Evolutionary conservation across 2,329 filamentous ascomycete species (phyloP).

Genomic region (Fusarium sp.): DNA sequence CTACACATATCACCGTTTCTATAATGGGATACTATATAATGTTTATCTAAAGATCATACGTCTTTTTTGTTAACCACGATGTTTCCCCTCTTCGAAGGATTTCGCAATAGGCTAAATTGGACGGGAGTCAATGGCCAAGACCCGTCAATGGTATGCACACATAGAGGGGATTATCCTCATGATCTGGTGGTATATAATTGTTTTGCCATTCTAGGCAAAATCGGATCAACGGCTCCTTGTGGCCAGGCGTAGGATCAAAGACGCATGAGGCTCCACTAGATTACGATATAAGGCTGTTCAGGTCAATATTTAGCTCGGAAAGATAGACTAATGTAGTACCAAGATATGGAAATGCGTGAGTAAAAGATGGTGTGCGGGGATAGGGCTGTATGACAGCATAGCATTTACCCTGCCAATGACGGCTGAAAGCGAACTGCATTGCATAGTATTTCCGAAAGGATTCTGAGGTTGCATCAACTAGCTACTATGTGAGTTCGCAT

Average conservation of each 20-base stretch:
- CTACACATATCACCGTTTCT: accelerated
- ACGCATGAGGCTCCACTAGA: neutral
- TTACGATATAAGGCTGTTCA: no score
- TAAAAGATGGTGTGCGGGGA: neutral
- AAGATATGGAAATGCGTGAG: neutral
- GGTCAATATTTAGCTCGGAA: no score
- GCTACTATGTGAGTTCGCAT: neutral
- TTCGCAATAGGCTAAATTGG: slow-evolving; percentile 8
- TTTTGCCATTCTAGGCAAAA: neutral
- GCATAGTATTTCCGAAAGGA: neutral
- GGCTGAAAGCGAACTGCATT: neutral
- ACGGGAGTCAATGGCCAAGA: neutral
- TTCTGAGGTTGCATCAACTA: slow-evolving; percentile 4
- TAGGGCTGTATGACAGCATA: neutral
- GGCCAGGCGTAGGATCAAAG: neutral
- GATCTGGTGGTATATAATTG: neutral
- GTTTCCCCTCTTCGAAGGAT: slow-evolving; percentile 12
- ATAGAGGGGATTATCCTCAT: neutral
- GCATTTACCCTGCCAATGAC: slow-evolving; percentile 10
- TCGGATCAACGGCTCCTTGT: slow-evolving; percentile 7
- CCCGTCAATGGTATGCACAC: neutral
- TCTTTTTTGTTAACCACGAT: neutral
- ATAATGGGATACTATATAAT: neutral
- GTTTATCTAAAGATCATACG: neutral
- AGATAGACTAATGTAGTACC: neutral